Percentiles rank a stretch among this genome's conserved stretches.
Conservation (phyloP, 2,329 filamentous ascomycete genomes). For the Neonectria faginata region DNA sequence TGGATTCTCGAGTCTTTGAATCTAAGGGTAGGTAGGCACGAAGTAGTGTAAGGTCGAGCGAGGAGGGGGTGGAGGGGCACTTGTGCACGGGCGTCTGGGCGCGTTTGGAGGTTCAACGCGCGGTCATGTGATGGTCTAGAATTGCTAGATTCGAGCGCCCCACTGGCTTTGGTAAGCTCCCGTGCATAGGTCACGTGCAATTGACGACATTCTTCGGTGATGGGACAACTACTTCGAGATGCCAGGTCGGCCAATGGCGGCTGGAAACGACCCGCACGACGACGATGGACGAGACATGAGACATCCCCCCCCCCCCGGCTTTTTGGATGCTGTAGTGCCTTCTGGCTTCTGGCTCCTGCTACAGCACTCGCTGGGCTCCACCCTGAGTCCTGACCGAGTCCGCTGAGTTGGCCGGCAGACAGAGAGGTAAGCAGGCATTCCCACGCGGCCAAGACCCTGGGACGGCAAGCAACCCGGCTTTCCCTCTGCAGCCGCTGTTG, state of each 20-base stretch:
- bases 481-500: not conserved
- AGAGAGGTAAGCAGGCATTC: not conserved
- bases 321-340: not conserved
- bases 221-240: not conserved
- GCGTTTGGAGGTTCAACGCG: slow-evolving; percentile 36
- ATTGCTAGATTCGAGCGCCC: not conserved
- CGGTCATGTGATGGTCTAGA: slow-evolving; percentile 32
- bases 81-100: slow-evolving; percentile 5
- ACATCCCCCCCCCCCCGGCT: no score
- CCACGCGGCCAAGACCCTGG: not conserved
- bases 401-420: not conserved
- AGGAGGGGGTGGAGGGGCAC: not conserved
- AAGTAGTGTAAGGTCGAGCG: not conserved
- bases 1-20: not conserved
- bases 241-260: not conserved
- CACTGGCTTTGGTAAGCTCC: no score
- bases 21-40: not conserved
- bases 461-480: not conserved
- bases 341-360: not conserved
- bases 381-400: not conserved
- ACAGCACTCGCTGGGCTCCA: not conserved
- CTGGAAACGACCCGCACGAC: not conserved
- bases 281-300: not conserved
- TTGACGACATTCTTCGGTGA: not conserved
- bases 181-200: not conserved